These are phyloP conservation scores for Saccharomycopsis synnaedendra DNA, from an alignment of 805 yeast genomes.

Conservation along the genomic window DNA sequence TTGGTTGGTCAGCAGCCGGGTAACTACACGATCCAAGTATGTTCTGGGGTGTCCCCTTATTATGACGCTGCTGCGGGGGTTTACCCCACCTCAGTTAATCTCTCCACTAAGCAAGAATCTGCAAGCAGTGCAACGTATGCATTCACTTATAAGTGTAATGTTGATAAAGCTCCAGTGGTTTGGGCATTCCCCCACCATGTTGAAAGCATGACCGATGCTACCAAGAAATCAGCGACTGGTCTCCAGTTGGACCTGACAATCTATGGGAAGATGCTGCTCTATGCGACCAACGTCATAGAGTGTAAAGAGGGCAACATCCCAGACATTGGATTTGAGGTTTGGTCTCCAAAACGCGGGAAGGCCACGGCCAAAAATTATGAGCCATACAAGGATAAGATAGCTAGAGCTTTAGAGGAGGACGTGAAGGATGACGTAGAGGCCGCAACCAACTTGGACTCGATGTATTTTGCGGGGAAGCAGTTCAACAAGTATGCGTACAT, in stretches of 20 bases:
- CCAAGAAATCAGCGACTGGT: constrained; percentile 28
- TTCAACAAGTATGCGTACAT: constrained; percentile 87
- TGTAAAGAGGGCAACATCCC: constrained; percentile 36
- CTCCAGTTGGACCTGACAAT: constrained; percentile 34
- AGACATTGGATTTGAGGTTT: constrained; percentile 40
- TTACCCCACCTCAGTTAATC: constrained; percentile 38
- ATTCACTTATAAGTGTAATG: constrained; percentile 28
- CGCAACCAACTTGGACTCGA: constrained; percentile 63
- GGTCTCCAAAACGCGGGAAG: constrained; percentile 26
- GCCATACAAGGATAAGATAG: constrained; percentile 27
- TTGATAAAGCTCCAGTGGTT: constrained; percentile 24
- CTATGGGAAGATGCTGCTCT: constrained; percentile 39
- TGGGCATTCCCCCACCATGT: constrained; percentile 48
- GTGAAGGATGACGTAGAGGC: constrained; percentile 41
- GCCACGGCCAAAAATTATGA: constrained; percentile 25
- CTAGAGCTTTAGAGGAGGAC: constrained; percentile 40
- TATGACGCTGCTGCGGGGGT: constrained; percentile 64
- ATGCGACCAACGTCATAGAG: constrained; percentile 28
- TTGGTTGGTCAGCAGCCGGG: constrained; percentile 25
- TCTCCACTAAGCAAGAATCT: constrained; percentile 40
- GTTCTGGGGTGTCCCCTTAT: constrained; percentile 35
- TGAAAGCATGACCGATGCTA: constrained; percentile 24
- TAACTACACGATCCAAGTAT: constrained; percentile 40
- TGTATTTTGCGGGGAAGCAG: constrained; percentile 84
- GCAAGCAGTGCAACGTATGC: constrained; percentile 37